Evolutionary conservation across 164 flowering plant species (phyloP), one percentile per base, ranked within the genome.

Genomic region (Kingdonia uniflora): DNA sequence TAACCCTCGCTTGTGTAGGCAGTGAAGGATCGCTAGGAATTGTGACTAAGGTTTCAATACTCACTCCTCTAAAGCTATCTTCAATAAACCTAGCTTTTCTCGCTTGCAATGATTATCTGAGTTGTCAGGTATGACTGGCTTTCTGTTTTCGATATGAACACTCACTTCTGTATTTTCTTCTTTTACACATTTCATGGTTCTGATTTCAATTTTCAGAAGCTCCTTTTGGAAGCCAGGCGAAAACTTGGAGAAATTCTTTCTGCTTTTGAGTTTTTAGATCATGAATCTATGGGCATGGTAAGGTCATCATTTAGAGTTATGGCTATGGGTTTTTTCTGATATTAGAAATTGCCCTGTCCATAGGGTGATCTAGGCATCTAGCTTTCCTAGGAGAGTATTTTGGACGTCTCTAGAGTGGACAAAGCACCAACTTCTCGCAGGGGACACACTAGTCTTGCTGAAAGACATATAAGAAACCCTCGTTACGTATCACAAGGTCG

Each of bases 21-120:
- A 84, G 99, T 80, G 99, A 92, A 76, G 99, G 99, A 52, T 80
- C 99, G 20, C 65, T 88, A 66, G 99, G 99, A 21, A 75, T 92
- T 66, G 72, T 88, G 41, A 88, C 97, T 42, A 92, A 84, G 69
- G 82, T 92, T 58, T 84, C 99, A 29, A 78, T 92, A 63, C 91
- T 88, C 54, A 81, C 95, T 11, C 97, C 96, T 50, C 80, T 82
- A 41, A 84, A 78, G 75, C 71, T 88, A 52, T 71, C 91, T 53
- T 81, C 99, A 16, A 77, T 74, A 20, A 88, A 88, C 66, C 33
- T 88, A 54, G 96, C 99, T 54, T 86, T 92, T 66, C 84, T 92
- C 63, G 95, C 95, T 40, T 92, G 97, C 60, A 67, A 76, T 50
- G 91, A 92, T 65, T 92, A 77, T 67, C 13, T 57, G 19, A 80